These are phyloP conservation scores for Conticribra weissflogii DNA, from an alignment of 108 stramenopile species.

Conservation along the genomic window DNA sequence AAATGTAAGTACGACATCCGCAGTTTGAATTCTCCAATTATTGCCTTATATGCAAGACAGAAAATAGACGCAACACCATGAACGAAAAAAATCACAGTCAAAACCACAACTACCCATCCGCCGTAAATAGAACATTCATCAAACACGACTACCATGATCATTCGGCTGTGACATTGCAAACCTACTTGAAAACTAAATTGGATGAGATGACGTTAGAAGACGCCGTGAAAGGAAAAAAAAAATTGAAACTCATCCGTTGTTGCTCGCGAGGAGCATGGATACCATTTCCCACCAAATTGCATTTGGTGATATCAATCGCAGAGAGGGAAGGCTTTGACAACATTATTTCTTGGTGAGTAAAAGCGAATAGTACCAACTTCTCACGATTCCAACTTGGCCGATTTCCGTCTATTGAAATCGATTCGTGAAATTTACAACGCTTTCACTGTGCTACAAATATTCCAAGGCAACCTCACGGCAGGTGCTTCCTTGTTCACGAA, in stretches of 20 bases:
- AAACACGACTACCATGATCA: neutral
- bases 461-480: constrained; percentile 63
- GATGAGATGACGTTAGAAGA: neutral
- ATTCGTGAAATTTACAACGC: neutral
- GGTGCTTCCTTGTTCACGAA: constrained; percentile 73
- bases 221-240: neutral
- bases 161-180: neutral
- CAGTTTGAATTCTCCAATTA: no score
- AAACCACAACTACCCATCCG: no score
- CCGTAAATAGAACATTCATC: no score
- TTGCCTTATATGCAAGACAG: no score
- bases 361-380: neutral
- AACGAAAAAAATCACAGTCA: no score
- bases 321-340: neutral
- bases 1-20: no score
- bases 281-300: neutral
- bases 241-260: neutral
- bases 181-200: neutral
- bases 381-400: neutral
- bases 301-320: neutral
- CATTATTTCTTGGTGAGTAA: neutral
- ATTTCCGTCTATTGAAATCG: neutral
- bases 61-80: no score
- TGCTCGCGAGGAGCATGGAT: neutral
- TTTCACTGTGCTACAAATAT: neutral